Conservation (phyloP, 306 rosid genomes). For the Sphenostylis stenocarpa region DNA sequence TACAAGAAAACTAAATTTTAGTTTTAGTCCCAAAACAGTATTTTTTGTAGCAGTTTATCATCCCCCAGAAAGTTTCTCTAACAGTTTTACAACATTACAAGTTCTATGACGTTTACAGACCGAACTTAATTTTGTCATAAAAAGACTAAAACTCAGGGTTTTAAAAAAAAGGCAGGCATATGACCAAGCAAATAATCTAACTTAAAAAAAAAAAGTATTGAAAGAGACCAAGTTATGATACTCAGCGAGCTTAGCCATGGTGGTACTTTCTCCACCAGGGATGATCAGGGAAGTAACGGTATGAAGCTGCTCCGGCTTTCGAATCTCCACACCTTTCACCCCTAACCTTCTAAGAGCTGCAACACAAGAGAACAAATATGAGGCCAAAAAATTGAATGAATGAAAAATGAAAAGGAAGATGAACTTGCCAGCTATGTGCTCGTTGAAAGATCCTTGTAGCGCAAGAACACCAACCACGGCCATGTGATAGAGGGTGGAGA, state of each 20-base stretch:
- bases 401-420: not conserved
- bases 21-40: not conserved
- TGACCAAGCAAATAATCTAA: not conserved
- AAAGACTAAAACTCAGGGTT: no score
- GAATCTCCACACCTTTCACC: conserved; percentile 82
- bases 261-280: conserved; percentile 98
- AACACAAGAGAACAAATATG: not conserved
- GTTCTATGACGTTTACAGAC: not conserved
- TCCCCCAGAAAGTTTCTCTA: not conserved
- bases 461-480: conserved; percentile 93
- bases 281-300: conserved; percentile 73
- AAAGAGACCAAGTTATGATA: conserved; percentile 72
- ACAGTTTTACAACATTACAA: not conserved
- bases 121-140: not conserved
- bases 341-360: conserved; percentile 82
- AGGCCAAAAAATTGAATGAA: not conserved
- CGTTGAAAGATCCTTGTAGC: conserved; percentile 91
- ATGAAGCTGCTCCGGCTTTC: conserved; percentile 88
- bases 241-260: conserved; percentile 96
- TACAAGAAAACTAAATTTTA: not conserved
- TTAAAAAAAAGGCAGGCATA: not conserved
- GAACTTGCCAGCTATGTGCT: conserved; percentile 78
- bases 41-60: not conserved
- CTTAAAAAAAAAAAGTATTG: not conserved
- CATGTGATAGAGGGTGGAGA: conserved; percentile 38